These are phyloP conservation scores for Cytospora chrysosperma DNA, from an alignment of 2,329 filamentous ascomycete species.

Conservation along the genomic window DNA sequence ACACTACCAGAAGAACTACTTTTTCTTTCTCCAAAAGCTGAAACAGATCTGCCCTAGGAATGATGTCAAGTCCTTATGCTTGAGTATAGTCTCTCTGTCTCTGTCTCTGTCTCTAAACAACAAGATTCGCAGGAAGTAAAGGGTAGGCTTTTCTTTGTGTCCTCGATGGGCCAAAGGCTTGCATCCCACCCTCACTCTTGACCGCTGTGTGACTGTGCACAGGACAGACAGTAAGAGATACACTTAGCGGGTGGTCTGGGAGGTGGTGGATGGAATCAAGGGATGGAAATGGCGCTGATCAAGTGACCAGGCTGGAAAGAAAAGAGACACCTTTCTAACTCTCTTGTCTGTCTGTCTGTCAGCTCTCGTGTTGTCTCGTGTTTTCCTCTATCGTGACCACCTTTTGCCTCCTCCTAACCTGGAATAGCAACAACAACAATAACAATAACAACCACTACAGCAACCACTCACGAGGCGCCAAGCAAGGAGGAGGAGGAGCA, in stretches of 20 bases:
- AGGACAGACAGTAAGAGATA: background rate
- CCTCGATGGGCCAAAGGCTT: too few relatives aligned
- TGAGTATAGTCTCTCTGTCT: too few relatives aligned
- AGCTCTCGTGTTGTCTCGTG: background rate
- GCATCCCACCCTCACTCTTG: too few relatives aligned
- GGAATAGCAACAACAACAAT: too few relatives aligned
- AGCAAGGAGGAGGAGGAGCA: background rate
- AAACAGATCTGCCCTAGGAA: conserved; percentile 4
- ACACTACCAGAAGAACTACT: background rate
- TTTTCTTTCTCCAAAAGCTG: background rate
- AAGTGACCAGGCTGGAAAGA: background rate
- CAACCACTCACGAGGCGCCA: background rate
- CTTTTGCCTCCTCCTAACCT: background rate
- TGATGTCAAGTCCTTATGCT: conserved; percentile 13
- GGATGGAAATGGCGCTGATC: background rate
- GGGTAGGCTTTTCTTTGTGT: too few relatives aligned
- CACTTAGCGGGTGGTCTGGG: background rate
- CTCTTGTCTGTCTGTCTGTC: background rate
- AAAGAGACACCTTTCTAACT: background rate
- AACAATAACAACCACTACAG: too few relatives aligned
- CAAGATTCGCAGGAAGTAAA: too few relatives aligned
- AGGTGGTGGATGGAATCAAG: background rate
- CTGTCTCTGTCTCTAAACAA: too few relatives aligned
- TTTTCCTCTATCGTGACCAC: background rate
- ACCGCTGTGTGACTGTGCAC: background rate